Percentiles rank a stretch among this genome's conserved stretches.
phyloP scores from a whole-genome alignment of 108 stramenopile genomes.

The Nannochloropsis gaditana region DNA sequence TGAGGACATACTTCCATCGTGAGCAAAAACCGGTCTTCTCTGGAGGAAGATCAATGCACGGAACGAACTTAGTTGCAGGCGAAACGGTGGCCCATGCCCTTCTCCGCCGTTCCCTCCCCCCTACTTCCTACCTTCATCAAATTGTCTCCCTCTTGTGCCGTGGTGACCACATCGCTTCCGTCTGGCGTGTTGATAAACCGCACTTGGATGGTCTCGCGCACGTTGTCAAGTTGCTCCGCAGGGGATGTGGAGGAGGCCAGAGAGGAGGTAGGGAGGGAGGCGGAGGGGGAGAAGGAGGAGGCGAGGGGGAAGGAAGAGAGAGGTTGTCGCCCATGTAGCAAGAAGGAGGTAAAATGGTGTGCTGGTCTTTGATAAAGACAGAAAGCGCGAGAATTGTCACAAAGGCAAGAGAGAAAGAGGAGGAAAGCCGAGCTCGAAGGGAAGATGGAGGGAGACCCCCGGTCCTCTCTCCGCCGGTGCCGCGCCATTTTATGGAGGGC shows the following conservation, averaged over 20 bases:
- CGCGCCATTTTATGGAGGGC: neutral
- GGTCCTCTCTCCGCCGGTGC: neutral
- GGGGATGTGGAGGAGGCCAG: neutral
- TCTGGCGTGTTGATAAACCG: slow-evolving; percentile 45
- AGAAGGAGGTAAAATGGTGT: neutral
- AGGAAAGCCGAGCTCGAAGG: neutral
- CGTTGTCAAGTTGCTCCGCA: neutral
- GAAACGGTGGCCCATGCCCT: neutral
- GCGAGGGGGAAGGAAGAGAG: neutral
- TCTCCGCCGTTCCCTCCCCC: neutral
- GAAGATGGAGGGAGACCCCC: neutral
- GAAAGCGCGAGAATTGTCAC: neutral
- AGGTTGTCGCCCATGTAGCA: neutral
- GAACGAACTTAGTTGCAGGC: neutral
- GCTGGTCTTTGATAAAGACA: neutral
- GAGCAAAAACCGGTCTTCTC: neutral
- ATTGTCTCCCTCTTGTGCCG: slow-evolving; percentile 32
- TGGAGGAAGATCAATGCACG: neutral
- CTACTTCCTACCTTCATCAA: slow-evolving; percentile 13
- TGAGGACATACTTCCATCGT: neutral
- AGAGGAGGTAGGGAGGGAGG: neutral
- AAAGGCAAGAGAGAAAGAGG: neutral
- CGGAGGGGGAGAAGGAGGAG: neutral
- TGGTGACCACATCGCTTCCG: slow-evolving; percentile 26
- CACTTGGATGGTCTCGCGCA: slow-evolving; percentile 19